Base-by-base conservation (phyloP, 2,329 filamentous ascomycete species). In the Aspergillus sp. region DNA sequence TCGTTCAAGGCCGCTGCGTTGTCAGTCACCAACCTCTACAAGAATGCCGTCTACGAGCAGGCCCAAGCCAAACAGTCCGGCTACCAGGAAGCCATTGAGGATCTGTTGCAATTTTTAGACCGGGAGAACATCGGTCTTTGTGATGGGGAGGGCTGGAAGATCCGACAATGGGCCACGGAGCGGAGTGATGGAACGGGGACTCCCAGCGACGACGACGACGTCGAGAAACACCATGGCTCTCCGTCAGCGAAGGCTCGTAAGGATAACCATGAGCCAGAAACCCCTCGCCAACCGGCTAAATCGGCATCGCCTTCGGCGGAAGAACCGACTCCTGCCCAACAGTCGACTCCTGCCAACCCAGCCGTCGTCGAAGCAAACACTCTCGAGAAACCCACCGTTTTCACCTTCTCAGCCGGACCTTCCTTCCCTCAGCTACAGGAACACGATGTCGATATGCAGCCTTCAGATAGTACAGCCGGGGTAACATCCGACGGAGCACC, bases 11-110 rank as follows among this genome's bases (percentile, higher is more conserved):
- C 90, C 16, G 95, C 95, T 36, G 95, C 95, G 20, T 83, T 97
- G 36, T 96, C 92, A 6, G 93, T 98, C 57, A 98, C 95, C 52
- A 96, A 96, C 71, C 87, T 99, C 14, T 98, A 98, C 81, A 97
- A 96, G 78, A 93, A 89, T 45, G 94, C 94, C 3, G 89, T 91
- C 12, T 83, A 87, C 32, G 90, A 91, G 52, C 88, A 95, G 73
- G 83, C 88, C 53, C 88, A 88, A 69, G 87, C 92, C 51, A 87
- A 91, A 53, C 80, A 85, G 54, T 89, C 93, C 45, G 95, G 95
- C 26, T 98, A 97, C 69, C 93, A 97, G 74, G 93, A 98, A 72
- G 96, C 93, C 42, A 81, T 99, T 42, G 92, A 97, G 64, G 94
- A 98, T 66, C 81, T 99, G 5, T 79, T 97, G n/a, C 78, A 83